Percentiles rank a stretch among this genome's conserved stretches.
These are phyloP conservation scores for Mycena pura DNA, from an alignment of 768 basidiomycete genomes.

Conservation along the genomic window DNA sequence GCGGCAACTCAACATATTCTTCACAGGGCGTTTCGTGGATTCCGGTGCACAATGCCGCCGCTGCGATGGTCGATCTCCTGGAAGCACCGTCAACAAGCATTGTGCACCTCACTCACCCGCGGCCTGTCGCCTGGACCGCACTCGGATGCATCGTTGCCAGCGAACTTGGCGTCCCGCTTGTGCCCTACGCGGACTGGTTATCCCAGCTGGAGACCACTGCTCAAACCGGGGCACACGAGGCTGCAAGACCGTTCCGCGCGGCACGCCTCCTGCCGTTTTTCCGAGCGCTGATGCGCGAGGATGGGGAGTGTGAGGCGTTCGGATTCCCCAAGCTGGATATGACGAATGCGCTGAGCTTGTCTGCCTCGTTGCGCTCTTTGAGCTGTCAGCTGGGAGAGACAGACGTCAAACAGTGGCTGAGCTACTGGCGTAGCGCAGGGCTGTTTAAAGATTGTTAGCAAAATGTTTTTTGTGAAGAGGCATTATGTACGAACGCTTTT, in stretches of 20 bases:
- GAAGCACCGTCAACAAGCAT: neutral
- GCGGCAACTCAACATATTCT: too few species aligned
- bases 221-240: neutral
- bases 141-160: constrained; percentile 25
- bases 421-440: constrained; percentile 20
- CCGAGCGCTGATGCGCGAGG: neutral
- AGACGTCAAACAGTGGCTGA: constrained; percentile 23
- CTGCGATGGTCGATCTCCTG: constrained; percentile 32
- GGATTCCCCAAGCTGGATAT: constrained; percentile 13
- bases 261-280: constrained; percentile 1
- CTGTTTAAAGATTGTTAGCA: neutral
- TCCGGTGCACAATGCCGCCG: constrained; percentile 32
- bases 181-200: constrained; percentile 35
- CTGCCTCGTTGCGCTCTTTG: neutral
- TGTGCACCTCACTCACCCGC: constrained; percentile 34
- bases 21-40: constrained; percentile 33
- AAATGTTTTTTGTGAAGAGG: too few species aligned
- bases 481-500: too few species aligned
- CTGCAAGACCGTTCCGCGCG: neutral
- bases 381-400: neutral
- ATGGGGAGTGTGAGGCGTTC: neutral
- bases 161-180: constrained; percentile 30
- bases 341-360: neutral
- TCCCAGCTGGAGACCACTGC: constrained; percentile 1
- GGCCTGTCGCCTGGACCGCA: constrained; percentile 28